Conservation (phyloP, 345 rosid species). For the Eucalyptus coolabah region DNA sequence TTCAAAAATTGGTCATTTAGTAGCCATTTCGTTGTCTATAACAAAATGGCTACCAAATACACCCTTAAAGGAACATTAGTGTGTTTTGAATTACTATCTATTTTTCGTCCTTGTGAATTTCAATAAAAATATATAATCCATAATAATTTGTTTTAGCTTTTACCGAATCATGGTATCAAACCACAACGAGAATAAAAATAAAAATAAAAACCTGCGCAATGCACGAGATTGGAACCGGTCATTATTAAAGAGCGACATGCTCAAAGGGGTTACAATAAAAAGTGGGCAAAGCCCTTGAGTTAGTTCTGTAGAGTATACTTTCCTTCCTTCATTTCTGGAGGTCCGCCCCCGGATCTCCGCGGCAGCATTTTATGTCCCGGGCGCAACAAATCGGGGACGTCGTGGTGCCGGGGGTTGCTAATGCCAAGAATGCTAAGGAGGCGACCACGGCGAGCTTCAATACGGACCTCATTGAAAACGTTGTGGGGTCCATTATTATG, state of each 20-base stretch:
- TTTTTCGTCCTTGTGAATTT: not conserved
- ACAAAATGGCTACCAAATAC: no score
- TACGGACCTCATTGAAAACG: not conserved
- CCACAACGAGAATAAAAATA: not conserved
- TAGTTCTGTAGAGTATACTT: not conserved
- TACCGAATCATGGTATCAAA: not conserved
- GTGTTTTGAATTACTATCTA: not conserved
- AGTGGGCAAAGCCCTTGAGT: not conserved
- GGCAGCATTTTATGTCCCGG: not conserved
- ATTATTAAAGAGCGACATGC: not conserved
- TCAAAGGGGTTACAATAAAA: not conserved
- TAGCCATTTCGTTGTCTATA: no score
- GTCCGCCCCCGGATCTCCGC: no score
- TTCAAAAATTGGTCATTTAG: no score
- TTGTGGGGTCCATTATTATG: not conserved
- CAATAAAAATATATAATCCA: not conserved
- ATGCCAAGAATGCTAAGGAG: not conserved
- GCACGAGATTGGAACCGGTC: not conserved
- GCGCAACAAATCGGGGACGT: not conserved
- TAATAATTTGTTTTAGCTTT: not conserved
- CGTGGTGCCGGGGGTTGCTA: not conserved
- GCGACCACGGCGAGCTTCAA: not conserved
- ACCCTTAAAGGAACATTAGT: not conserved
- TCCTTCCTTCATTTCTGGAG: no score
- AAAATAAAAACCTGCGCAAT: fast-evolving